Percentiles rank a stretch among this genome's conserved stretches.
Evolutionary conservation across 2,329 filamentous ascomycete species (phyloP).

Genomic region (Albifimbria verrucaria): DNA sequence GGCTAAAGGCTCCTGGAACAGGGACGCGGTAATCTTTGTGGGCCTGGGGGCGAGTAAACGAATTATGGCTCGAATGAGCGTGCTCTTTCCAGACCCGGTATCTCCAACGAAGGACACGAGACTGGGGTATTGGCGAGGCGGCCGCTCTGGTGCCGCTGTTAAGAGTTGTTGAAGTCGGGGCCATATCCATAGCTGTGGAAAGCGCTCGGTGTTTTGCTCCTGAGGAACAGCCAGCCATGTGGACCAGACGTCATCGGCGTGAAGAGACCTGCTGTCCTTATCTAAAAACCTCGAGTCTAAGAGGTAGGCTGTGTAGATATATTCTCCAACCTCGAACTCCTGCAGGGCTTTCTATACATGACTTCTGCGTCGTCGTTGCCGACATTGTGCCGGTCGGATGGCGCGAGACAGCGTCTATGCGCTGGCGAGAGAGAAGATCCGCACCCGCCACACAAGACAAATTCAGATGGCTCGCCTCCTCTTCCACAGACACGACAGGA

Average conservation of each 20-base stretch:
- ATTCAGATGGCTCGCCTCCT: neutral
- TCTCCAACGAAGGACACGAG: conserved; percentile 13
- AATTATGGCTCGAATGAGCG: conserved; percentile 10
- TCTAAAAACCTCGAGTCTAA: neutral
- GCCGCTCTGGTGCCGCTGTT: neutral
- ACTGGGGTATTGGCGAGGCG: conserved; percentile 7
- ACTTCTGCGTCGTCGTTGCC: neutral
- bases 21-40: neutral
- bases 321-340: neutral
- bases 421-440: neutral
- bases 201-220: neutral
- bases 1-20: conserved; percentile 3
- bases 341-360: neutral
- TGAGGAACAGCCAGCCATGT: neutral
- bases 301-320: neutral
- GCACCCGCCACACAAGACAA: neutral
- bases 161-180: neutral
- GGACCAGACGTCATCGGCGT: neutral
- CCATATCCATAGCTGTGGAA: neutral
- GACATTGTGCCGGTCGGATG: neutral
- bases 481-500: neutral
- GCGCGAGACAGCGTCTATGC: neutral
- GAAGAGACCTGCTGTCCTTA: neutral
- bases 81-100: conserved; percentile 12
- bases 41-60: neutral